Percentiles rank a stretch among this genome's conserved stretches.
These are phyloP conservation scores for Pontederia paniculata DNA, from an alignment of 176 grass and related monocot species.

Conservation along the genomic window DNA sequence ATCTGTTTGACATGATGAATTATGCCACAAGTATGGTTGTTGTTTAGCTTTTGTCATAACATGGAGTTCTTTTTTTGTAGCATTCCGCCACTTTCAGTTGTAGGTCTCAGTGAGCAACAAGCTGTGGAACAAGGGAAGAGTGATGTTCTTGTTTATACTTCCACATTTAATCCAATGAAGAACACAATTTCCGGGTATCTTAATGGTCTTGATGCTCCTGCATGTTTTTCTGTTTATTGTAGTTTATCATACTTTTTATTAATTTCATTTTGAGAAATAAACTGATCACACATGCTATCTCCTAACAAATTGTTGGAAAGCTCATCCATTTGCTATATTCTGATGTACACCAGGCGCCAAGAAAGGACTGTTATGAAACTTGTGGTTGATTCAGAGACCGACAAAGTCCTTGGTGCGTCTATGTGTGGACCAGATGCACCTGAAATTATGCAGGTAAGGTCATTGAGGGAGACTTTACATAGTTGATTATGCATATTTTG, in stretches of 20 bases:
- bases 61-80: constrained; percentile 25
- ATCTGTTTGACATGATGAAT: no score
- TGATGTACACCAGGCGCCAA: constrained; percentile 32
- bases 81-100: constrained; percentile 77
- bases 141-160: constrained; percentile 72
- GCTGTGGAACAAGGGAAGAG: constrained; percentile 54
- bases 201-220: neutral
- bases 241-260: neutral
- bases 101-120: constrained; percentile 76
- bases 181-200: constrained; percentile 96
- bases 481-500: no score
- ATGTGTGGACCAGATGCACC: constrained; percentile 88
- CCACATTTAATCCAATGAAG: constrained; percentile 86
- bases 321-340: neutral
- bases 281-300: no score
- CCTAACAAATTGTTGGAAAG: no score
- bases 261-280: no score
- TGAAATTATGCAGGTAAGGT: constrained; percentile 72
- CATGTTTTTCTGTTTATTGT: no score
- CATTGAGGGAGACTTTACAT: no score
- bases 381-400: constrained; percentile 56
- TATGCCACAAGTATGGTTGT: constrained; percentile 3
- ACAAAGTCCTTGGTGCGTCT: constrained; percentile 67
- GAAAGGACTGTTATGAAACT: constrained; percentile 81
- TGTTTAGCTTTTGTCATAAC: no score